Evolutionary conservation across 2,329 filamentous ascomycete species (phyloP).

Genomic region (Metarhizium robertsii): DNA sequence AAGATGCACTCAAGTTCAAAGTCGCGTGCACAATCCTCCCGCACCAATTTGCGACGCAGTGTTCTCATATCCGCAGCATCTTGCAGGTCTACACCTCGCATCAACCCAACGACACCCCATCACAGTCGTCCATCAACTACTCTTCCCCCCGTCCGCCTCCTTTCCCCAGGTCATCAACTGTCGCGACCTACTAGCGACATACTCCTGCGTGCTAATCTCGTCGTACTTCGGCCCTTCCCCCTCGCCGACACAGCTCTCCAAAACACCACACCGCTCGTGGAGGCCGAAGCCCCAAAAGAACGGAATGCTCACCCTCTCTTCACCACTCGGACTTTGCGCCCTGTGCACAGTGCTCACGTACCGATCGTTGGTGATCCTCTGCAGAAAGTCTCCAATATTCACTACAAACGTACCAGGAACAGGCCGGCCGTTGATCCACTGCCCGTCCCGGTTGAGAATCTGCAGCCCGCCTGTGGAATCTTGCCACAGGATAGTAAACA

Average conservation of each 20-base stretch:
- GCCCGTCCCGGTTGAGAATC: constrained; percentile 26
- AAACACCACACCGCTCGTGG: constrained; percentile 29
- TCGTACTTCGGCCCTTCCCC: constrained; percentile 25
- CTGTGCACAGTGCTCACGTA: constrained; percentile 40
- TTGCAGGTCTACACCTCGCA: neutral
- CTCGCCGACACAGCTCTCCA: constrained; percentile 25
- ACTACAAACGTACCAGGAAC: constrained; percentile 35
- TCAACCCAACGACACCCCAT: neutral
- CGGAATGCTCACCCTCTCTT: constrained; percentile 32
- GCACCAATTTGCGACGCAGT: too few species aligned
- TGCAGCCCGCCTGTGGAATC: constrained; percentile 32
- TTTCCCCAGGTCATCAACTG: neutral
- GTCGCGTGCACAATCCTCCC: too few species aligned
- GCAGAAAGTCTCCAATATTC: constrained; percentile 40
- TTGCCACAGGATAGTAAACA: constrained; percentile 39
- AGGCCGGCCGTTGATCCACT: constrained; percentile 32
- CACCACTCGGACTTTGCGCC: constrained; percentile 28
- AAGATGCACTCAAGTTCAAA: neutral
- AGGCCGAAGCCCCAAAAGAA: constrained; percentile 35
- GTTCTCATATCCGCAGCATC: too few species aligned
- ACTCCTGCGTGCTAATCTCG: constrained; percentile 18
- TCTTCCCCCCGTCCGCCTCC: neutral
- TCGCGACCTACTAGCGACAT: neutral
- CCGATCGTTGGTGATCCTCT: constrained; percentile 39
- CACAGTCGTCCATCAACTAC: neutral